Conservation (phyloP, 2,329 filamentous ascomycete genomes). For the Apiospora aurea region DNA sequence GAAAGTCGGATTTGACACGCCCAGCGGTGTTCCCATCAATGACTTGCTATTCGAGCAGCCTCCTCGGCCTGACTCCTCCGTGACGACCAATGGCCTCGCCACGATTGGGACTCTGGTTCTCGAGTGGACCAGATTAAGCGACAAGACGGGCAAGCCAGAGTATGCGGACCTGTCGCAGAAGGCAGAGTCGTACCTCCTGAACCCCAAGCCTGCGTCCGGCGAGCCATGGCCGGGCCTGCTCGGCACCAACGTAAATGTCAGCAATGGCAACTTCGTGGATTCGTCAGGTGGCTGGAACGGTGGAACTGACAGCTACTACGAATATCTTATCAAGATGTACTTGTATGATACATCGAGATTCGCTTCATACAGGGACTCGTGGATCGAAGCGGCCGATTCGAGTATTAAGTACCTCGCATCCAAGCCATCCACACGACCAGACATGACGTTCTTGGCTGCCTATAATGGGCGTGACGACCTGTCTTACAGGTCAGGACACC, state of each 20-base stretch:
- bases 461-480: constrained; percentile 56
- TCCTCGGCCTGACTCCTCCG: constrained; percentile 50
- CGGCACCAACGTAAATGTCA: constrained; percentile 70
- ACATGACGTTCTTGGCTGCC: constrained; percentile 74
- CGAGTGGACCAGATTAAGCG: constrained; percentile 84
- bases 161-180: constrained; percentile 73
- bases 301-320: constrained; percentile 82
- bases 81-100: constrained; percentile 72
- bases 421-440: constrained; percentile 69
- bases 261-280: constrained; percentile 72
- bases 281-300: constrained; percentile 77
- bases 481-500: constrained; percentile 56
- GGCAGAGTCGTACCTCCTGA: constrained; percentile 73
- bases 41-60: constrained; percentile 64
- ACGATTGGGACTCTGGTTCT: constrained; percentile 80
- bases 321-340: constrained; percentile 93
- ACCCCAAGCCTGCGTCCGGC: constrained; percentile 64
- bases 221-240: constrained; percentile 82
- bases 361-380: constrained; percentile 71
- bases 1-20: constrained; percentile 79
- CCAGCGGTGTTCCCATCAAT: constrained; percentile 77
- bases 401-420: constrained; percentile 75
- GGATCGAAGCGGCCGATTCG: constrained; percentile 78
- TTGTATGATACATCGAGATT: constrained; percentile 76
- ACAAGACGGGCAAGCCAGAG: constrained; percentile 71